phyloP scores from a whole-genome alignment of 805 yeast genomes.

The Candida oleophila region DNA sequence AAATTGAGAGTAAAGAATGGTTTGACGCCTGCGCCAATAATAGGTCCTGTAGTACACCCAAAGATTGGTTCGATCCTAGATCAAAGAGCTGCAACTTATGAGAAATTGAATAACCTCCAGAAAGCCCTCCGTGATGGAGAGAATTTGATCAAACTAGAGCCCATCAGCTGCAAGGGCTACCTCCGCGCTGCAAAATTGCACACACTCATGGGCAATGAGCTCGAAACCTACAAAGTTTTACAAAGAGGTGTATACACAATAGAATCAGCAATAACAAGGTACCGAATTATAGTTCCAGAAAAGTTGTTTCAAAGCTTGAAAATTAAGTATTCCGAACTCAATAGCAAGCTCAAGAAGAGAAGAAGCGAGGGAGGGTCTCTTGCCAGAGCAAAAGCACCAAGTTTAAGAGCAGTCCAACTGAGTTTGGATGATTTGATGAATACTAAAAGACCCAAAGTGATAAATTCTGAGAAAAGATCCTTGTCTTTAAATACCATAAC shows the following conservation, averaged over 20 bases:
- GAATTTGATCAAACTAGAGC: slow-evolving; percentile 34
- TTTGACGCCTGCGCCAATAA: slow-evolving; percentile 23
- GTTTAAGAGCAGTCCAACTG: neutral
- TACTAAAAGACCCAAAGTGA: neutral
- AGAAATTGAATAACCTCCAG: slow-evolving; percentile 32
- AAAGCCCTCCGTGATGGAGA: slow-evolving; percentile 40
- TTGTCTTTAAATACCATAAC: neutral
- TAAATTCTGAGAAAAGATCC: neutral
- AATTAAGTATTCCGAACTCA: slow-evolving; percentile 20
- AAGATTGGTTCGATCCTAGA: slow-evolving; percentile 37
- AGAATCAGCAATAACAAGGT: slow-evolving; percentile 25
- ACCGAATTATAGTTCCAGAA: slow-evolving; percentile 28
- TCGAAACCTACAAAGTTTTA: slow-evolving; percentile 35
- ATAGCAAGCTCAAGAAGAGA: slow-evolving; percentile 18
- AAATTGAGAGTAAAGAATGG: slow-evolving; percentile 18
- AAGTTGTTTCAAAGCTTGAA: slow-evolving; percentile 27
- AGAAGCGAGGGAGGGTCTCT: neutral
- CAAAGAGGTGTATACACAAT: slow-evolving; percentile 40
- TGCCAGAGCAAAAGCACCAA: too few relatives aligned
- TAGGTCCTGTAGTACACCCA: slow-evolving; percentile 35
- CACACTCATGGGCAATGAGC: slow-evolving; percentile 17
- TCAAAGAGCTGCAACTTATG: slow-evolving; percentile 50
- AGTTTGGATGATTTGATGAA: neutral
- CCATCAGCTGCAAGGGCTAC: slow-evolving; percentile 50
- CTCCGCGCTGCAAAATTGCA: slow-evolving; percentile 43